A percentile compares a stretch with the other conserved stretches of the same genome.
These are phyloP conservation scores for Daldinia grandis DNA, from an alignment of 495 filamentous ascomycete genomes.

Conservation along the genomic window DNA sequence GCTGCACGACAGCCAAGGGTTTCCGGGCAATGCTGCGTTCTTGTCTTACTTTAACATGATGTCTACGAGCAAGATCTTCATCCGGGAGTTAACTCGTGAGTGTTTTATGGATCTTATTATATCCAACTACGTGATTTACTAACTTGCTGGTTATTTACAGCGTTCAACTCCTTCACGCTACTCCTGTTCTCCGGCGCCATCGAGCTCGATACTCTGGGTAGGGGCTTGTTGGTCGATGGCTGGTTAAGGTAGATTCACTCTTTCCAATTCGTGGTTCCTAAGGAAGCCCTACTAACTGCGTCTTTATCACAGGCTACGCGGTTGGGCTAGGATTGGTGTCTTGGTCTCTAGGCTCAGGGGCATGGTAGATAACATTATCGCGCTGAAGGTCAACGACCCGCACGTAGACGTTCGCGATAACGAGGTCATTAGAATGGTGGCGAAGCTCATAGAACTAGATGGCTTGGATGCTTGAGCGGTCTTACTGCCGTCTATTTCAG, in stretches of 20 bases:
- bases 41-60: slow-evolving; percentile 91
- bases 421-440: slow-evolving; percentile 78
- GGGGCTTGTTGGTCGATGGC: slow-evolving; percentile 90
- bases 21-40: slow-evolving; percentile 72
- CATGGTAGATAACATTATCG: slow-evolving; percentile 86
- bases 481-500: neutral
- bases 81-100: slow-evolving; percentile 87
- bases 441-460: slow-evolving; percentile 83
- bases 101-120: slow-evolving; percentile 30
- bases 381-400: slow-evolving; percentile 80
- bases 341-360: slow-evolving; percentile 81
- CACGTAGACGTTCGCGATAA: slow-evolving; percentile 63
- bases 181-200: slow-evolving; percentile 91
- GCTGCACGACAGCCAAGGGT: slow-evolving; percentile 81
- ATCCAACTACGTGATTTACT: slow-evolving; percentile 4
- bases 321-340: slow-evolving; percentile 95
- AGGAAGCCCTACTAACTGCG: neutral
- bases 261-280: neutral
- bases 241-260: slow-evolving; percentile 69
- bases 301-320: slow-evolving; percentile 62
- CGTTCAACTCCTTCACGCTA: slow-evolving; percentile 89
- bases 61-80: slow-evolving; percentile 86
- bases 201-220: slow-evolving; percentile 83
- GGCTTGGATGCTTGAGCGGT: slow-evolving; percentile 70
- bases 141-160: slow-evolving; percentile 51